phyloP scores from a whole-genome alignment of 805 yeast species.

The Isabelozyma gotoi region DNA sequence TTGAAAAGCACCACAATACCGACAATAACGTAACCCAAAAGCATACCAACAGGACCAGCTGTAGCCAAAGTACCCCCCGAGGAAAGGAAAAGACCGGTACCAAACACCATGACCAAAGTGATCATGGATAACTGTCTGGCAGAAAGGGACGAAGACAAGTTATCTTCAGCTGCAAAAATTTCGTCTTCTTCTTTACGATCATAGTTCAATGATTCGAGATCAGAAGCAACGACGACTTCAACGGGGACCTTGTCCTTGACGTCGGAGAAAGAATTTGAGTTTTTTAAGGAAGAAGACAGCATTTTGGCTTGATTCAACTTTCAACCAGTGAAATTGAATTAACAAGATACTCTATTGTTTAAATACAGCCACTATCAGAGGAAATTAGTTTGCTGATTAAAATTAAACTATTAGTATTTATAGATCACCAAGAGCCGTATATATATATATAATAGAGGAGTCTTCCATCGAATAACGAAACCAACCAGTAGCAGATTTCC shows the following conservation, averaged over 20 bases:
- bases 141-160: constrained; percentile 12
- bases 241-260: neutral
- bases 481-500: too few species aligned
- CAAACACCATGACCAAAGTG: constrained; percentile 28
- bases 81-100: constrained; percentile 57
- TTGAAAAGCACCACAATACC: constrained; percentile 42
- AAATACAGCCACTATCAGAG: too few species aligned
- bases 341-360: too few species aligned
- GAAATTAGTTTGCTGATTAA: too few species aligned
- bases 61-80: constrained; percentile 50
- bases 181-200: neutral
- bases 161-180: constrained; percentile 13
- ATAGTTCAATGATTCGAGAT: neutral
- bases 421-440: too few species aligned
- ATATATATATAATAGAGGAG: too few species aligned
- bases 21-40: constrained; percentile 49
- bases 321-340: too few species aligned
- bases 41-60: constrained; percentile 51
- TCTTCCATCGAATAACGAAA: too few species aligned
- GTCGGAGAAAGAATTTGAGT: too few species aligned
- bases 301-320: too few species aligned
- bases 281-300: too few species aligned
- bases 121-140: constrained; percentile 19
- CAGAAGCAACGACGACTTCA: neutral
- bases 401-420: too few species aligned